phyloP scores from a whole-genome alignment of 73 alveolate genomes.

The Paramecium biaurelia region DNA sequence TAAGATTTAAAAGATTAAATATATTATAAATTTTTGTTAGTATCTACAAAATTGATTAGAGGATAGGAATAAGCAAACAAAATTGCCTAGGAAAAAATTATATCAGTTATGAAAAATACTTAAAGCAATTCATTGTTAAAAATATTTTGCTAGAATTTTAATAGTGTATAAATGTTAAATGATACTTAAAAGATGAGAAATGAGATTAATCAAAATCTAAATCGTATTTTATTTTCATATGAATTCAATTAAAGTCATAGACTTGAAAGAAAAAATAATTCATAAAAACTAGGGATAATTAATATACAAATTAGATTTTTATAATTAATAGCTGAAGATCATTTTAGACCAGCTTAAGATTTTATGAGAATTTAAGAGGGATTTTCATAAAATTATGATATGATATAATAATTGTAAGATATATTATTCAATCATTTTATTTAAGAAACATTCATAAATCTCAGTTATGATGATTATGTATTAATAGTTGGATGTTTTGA shows the following conservation, averaged over 20 bases:
- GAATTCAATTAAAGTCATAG: neutral
- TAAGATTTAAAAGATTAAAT: neutral
- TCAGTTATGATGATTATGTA: constrained; percentile 22
- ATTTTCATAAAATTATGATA: neutral
- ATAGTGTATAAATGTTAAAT: neutral
- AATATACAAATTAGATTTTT: neutral
- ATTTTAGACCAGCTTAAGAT: neutral
- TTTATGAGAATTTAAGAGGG: neutral
- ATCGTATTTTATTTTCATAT: neutral
- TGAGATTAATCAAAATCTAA: neutral
- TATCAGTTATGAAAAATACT: neutral
- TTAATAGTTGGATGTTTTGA: neutral
- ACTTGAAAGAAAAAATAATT: neutral
- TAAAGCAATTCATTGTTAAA: neutral
- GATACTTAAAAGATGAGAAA: neutral
- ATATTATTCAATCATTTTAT: neutral
- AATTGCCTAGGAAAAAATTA: neutral
- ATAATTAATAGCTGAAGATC: constrained; percentile 35
- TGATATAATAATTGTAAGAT: neutral
- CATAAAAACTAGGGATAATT: neutral
- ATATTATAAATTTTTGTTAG: neutral
- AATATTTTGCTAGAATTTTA: neutral
- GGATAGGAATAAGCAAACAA: neutral
- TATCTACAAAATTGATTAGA: neutral
- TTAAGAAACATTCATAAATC: neutral